A percentile compares a stretch with the other conserved stretches of the same genome.
Evolutionary conservation across 257 asterid genomes (phyloP).

Genomic region (Plantago ovata): DNA sequence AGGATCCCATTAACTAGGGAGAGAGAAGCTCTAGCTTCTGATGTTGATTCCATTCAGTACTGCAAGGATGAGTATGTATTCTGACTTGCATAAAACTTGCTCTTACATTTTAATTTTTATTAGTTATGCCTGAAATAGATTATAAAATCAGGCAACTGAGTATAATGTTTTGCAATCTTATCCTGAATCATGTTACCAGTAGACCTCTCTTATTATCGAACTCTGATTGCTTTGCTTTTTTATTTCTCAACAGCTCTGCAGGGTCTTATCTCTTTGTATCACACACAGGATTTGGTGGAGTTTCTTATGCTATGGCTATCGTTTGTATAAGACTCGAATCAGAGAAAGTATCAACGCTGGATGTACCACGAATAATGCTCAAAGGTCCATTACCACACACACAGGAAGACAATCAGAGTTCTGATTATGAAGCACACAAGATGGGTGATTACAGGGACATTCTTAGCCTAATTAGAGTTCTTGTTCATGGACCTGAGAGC

Average conservation of each 20-base stretch:
- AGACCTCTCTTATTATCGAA: constrained; percentile 14
- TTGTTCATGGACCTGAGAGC: constrained; percentile 96
- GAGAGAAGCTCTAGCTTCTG: constrained; percentile 91
- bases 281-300: constrained; percentile 99
- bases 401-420: constrained; percentile 30
- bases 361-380: constrained; percentile 28
- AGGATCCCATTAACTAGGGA: constrained; percentile 97
- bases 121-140: constrained; percentile 8
- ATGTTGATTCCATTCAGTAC: constrained; percentile 89
- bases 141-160: not conserved
- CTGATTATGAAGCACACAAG: constrained; percentile 65
- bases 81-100: constrained; percentile 14
- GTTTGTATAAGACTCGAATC: constrained; percentile 78
- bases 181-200: constrained; percentile 1
- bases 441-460: constrained; percentile 92
- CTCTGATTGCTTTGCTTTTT: constrained; percentile 17
- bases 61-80: constrained; percentile 78
- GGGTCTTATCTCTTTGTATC: constrained; percentile 95
- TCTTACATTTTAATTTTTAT: constrained; percentile 10
- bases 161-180: constrained; percentile 7
- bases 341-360: constrained; percentile 43
- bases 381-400: constrained; percentile 36
- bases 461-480: constrained; percentile 88
- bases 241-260: constrained; percentile 58
- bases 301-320: constrained; percentile 96